A percentile compares a stretch with the other conserved stretches of the same genome.
phyloP scores from a whole-genome alignment of 805 yeast genomes.

The Candida alai region DNA sequence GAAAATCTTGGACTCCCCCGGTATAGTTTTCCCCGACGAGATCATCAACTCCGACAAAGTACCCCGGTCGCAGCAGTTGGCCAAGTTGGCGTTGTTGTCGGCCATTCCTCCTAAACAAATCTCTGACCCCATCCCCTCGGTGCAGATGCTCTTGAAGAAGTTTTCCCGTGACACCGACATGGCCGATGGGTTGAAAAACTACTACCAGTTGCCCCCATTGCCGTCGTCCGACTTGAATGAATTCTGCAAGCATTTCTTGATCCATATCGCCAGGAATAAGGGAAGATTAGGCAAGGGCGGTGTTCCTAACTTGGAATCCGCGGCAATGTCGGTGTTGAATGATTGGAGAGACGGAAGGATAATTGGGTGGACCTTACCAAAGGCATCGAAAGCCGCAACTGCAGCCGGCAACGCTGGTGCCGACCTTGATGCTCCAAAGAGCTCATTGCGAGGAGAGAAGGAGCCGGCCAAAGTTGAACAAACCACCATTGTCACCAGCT shows the following conservation, averaged over 20 bases:
- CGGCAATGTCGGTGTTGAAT: slow-evolving; percentile 75
- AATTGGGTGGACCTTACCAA: slow-evolving; percentile 85
- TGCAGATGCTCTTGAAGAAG: slow-evolving; percentile 70
- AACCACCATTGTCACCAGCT: slow-evolving; percentile 77
- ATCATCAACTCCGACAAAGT: slow-evolving; percentile 35
- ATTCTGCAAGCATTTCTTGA: slow-evolving; percentile 79
- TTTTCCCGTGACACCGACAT: slow-evolving; percentile 68
- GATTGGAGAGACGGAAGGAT: slow-evolving; percentile 98
- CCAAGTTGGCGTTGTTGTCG: slow-evolving; percentile 83
- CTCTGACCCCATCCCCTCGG: slow-evolving; percentile 79
- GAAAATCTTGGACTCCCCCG: slow-evolving; percentile 91
- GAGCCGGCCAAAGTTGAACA: slow-evolving; percentile 53
- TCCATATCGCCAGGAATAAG: slow-evolving; percentile 87
- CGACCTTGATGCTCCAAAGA: slow-evolving; percentile 31
- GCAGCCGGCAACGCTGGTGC: slow-evolving; percentile 14
- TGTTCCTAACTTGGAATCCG: slow-evolving; percentile 80
- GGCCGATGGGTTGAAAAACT: slow-evolving; percentile 69
- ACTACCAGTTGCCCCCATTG: slow-evolving; percentile 78
- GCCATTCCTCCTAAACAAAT: slow-evolving; percentile 88
- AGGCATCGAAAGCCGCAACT: slow-evolving; percentile 36
- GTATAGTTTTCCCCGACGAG: slow-evolving; percentile 89
- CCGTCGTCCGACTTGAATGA: slow-evolving; percentile 70
- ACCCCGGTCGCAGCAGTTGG: slow-evolving; percentile 64
- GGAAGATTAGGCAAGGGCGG: slow-evolving; percentile 95
- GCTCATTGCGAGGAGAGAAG: slow-evolving; percentile 39